A percentile compares a stretch with the other conserved stretches of the same genome.
phyloP scores from a whole-genome alignment of 108 stramenopile genomes.

The Nannochloropsis gaditana region DNA sequence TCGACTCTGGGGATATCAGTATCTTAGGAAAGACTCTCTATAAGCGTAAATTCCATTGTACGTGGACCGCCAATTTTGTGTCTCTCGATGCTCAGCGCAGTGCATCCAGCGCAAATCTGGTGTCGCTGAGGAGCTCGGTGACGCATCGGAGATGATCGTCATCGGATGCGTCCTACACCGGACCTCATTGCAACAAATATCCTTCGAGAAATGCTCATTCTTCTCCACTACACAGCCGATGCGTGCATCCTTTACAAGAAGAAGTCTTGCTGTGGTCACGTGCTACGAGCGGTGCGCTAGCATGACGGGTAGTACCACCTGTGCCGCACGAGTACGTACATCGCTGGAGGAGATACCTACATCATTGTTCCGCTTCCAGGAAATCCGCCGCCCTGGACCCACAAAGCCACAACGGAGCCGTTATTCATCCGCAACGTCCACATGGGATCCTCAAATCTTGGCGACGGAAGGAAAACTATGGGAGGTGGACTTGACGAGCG shows the following conservation, averaged over 20 bases:
- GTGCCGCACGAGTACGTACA: background rate
- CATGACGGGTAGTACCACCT: background rate
- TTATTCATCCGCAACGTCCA: background rate
- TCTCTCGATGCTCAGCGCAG: no score
- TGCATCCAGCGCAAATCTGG: no score
- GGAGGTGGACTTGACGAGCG: background rate
- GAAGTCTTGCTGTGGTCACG: background rate
- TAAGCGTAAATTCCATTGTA: no score
- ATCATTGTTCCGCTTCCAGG: background rate
- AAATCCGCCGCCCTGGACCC: background rate
- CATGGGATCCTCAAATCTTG: background rate
- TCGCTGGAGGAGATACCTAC: background rate
- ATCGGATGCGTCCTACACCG: no score
- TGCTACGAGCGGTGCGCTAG: background rate
- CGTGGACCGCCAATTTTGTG: no score
- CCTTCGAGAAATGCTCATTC: background rate
- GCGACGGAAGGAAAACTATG: background rate
- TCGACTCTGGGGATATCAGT: no score
- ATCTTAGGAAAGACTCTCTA: no score
- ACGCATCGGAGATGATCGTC: no score
- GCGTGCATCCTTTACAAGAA: background rate
- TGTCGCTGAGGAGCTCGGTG: no score
- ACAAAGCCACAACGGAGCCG: background rate
- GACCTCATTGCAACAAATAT: no score
- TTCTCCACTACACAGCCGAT: background rate